Base-by-base conservation (phyloP, 192 early-diverging fungal genomes). In the Pilobolus umbonatus region DNA sequence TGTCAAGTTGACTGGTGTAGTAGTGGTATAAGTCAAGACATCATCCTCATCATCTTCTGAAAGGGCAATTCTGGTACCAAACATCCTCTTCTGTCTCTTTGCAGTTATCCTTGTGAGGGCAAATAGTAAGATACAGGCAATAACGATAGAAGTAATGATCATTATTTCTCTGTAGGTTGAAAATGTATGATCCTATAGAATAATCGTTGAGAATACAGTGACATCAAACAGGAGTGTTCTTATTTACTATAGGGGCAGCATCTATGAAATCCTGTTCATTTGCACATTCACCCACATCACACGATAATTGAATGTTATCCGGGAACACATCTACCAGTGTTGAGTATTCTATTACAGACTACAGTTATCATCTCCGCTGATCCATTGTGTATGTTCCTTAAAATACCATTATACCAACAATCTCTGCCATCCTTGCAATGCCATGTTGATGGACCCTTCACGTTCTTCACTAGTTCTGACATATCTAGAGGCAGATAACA, bases 241-340 rank as follows among this genome's bases (percentile, higher is more conserved):
- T 12, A 5, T 55, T 22, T 61, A 61, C 65, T 14, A 70, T 50
- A 39, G 68, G 68, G n/a, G 51, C 48, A 15, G 44, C 62, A 15
- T 70, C 68, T 22, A 64, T 38, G 40, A 55, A 70, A 38, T 70
- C 68, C 34, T 70, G 68, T 28, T 70, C 68, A 48, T 62, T 70
- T 24, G 57, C 68, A 60, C 93, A 95, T 64, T 93, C 90, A 15
- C 93, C 91, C 36, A 86, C 85, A 51, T 76, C 62, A 48, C 93
- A 95, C 22, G 72, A 65, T 55, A 95, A 73, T 26, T 80, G 76
- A 56, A 95, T 92, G 26, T 70, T 70, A 54, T 70, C 68, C 9
- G 68, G 68, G 38, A 70, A 70, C 8, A 70, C 61, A 34, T 40
- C 43, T 14, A 62, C 61, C 28, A 70, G 57, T 22, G 61, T 70